Evolutionary conservation across 106 monocot species (phyloP).

Genomic region (Ottelia alismoides): DNA sequence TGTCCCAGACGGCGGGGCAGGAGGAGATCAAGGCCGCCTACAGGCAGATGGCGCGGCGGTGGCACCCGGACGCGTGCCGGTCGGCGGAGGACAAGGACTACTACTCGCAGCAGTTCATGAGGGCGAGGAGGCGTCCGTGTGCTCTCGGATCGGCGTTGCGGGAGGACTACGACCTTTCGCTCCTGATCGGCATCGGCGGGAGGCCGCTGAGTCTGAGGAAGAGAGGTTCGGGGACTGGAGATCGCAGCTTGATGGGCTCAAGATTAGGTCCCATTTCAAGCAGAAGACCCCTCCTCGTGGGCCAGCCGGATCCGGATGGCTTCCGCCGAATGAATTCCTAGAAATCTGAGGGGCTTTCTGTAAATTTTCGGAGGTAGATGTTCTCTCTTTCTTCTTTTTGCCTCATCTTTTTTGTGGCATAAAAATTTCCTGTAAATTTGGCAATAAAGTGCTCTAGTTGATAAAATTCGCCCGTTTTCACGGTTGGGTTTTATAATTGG

Average conservation of each 20-base stretch:
- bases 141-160: slow-evolving; percentile 20
- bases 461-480: no score
- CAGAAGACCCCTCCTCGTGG: slow-evolving; percentile 10
- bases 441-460: no score
- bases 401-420: no score
- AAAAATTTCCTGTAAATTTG: no score
- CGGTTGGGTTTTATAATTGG: no score
- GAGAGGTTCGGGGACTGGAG: slow-evolving; percentile 10
- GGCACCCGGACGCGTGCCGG: slow-evolving; percentile 37
- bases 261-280: not conserved
- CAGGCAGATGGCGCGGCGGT: slow-evolving; percentile 15
- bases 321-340: no score
- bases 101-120: slow-evolving; percentile 25
- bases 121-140: slow-evolving; percentile 22
- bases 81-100: slow-evolving; percentile 1
- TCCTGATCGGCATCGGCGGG: not conserved
- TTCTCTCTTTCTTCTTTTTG: no score
- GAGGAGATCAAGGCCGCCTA: slow-evolving; percentile 37
- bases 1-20: slow-evolving; percentile 12
- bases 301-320: slow-evolving; percentile 14
- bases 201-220: not conserved
- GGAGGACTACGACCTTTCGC: slow-evolving; percentile 18
- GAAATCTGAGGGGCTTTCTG: no score
- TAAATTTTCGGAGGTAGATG: no score
- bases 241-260: slow-evolving; percentile 21